These are phyloP conservation scores for Wickerhamiella siamensis DNA, from an alignment of 805 yeast species.

Conservation along the genomic window DNA sequence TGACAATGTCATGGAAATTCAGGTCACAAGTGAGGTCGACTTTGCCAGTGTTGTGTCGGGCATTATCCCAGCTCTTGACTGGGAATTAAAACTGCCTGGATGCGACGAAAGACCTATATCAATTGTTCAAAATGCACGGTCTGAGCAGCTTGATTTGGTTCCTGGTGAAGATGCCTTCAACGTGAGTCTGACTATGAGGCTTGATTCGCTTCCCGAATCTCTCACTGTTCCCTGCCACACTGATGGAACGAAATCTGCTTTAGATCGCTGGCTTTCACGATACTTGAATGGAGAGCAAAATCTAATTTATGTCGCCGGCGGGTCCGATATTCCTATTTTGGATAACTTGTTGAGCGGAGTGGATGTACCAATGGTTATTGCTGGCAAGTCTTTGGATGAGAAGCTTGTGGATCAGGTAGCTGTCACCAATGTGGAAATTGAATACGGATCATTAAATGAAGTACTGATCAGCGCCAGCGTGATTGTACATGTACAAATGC, in stretches of 20 bases:
- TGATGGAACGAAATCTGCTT: slow-evolving; percentile 16
- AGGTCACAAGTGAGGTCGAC: neutral
- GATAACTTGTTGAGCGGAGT: slow-evolving; percentile 7
- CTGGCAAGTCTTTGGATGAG: slow-evolving; percentile 18
- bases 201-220: slow-evolving; percentile 14
- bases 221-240: slow-evolving; percentile 18
- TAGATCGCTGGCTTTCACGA: slow-evolving; percentile 17
- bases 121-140: slow-evolving; percentile 10
- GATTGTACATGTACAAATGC: slow-evolving; percentile 17
- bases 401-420: slow-evolving; percentile 19
- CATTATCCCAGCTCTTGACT: slow-evolving; percentile 18
- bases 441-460: slow-evolving; percentile 4
- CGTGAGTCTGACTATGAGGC: slow-evolving; percentile 10
- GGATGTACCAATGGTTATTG: slow-evolving; percentile 10
- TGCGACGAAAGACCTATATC: slow-evolving; percentile 12
- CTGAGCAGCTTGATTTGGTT: slow-evolving; percentile 7
- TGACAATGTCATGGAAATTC: neutral
- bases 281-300: slow-evolving; percentile 19
- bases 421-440: slow-evolving; percentile 17
- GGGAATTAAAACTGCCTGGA: slow-evolving; percentile 21
- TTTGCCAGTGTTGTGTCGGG: slow-evolving; percentile 8
- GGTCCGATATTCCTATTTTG: slow-evolving; percentile 12
- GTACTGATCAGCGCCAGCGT: slow-evolving; percentile 18
- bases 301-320: slow-evolving; percentile 15
- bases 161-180: slow-evolving; percentile 3